Evolutionary conservation across 2,329 filamentous ascomycete species (phyloP).

Genomic region (Ophiostoma sp.): DNA sequence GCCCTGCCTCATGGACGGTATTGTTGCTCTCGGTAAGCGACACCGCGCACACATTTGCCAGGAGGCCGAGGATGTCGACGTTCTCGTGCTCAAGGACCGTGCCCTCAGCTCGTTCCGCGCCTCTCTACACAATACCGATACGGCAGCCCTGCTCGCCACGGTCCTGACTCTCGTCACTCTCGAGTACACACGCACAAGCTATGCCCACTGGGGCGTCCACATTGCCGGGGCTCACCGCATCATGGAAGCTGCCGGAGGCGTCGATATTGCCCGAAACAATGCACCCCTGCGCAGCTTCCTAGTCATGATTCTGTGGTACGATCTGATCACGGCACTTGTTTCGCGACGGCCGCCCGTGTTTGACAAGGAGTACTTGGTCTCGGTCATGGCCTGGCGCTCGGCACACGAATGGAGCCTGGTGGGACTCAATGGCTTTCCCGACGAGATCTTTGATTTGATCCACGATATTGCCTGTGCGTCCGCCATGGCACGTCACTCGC

Average conservation of each 20-base stretch:
- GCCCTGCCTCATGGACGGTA: constrained; percentile 14
- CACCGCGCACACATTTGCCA: not conserved
- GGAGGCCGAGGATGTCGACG: not conserved
- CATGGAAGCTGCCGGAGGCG: not conserved
- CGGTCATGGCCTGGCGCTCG: constrained; percentile 10
- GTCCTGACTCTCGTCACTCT: not conserved
- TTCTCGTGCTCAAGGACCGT: not conserved
- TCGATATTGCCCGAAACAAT: not conserved
- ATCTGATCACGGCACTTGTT: not conserved
- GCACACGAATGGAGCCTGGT: constrained; percentile 14
- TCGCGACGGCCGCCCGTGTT: not conserved
- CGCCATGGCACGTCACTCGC: not conserved
- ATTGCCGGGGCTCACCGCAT: not conserved
- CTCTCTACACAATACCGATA: not conserved
- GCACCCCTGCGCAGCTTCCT: not conserved
- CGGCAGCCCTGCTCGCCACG: not conserved
- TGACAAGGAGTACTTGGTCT: not conserved
- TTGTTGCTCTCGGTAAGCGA: constrained; percentile 4
- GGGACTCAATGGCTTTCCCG: constrained; percentile 19
- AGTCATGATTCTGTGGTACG: not conserved
- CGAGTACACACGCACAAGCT: not conserved
- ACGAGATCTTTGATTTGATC: not conserved
- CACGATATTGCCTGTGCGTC: constrained; percentile 8
- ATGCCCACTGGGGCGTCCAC: not conserved
- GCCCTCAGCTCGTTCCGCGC: not conserved